Percentiles rank a stretch among this genome's conserved stretches.
phyloP scores from a whole-genome alignment of 2,329 filamentous ascomycete genomes.

The Aphanocladium album region DNA sequence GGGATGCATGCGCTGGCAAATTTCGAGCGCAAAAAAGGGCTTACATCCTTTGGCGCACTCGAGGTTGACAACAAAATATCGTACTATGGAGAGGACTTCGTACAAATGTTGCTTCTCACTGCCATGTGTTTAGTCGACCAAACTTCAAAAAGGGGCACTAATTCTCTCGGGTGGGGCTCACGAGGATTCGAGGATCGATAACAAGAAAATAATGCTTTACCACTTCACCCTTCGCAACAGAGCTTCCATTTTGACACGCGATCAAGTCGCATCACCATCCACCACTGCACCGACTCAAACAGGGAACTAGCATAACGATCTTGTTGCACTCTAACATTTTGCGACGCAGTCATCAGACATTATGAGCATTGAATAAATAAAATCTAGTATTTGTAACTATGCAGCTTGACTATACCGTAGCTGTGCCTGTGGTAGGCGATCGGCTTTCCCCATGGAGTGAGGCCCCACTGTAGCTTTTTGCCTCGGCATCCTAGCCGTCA shows the following conservation, averaged over 20 bases:
- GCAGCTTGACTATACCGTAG: no score
- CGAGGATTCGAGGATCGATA: not conserved
- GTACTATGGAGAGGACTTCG: not conserved
- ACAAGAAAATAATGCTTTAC: not conserved
- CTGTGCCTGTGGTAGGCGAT: no score
- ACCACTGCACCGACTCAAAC: no score
- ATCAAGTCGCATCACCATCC: no score
- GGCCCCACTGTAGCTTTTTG: not conserved
- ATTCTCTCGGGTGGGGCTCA: not conserved
- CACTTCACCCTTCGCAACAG: no score
- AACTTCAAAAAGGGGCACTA: not conserved
- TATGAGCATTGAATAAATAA: no score
- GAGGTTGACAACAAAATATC: not conserved
- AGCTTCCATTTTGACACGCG: no score
- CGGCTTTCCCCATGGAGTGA: not conserved
- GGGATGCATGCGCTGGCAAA: not conserved
- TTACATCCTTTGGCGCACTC: not conserved
- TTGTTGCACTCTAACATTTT: no score
- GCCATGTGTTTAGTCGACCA: not conserved
- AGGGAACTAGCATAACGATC: no score
- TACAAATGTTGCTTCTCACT: not conserved
- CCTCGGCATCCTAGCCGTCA: not conserved
- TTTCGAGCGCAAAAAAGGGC: not conserved
- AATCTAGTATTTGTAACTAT: no score
- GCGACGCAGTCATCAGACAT: no score